phyloP scores from a whole-genome alignment of 1,284 basidiomycete genomes.

The Vanrija sp. region DNA sequence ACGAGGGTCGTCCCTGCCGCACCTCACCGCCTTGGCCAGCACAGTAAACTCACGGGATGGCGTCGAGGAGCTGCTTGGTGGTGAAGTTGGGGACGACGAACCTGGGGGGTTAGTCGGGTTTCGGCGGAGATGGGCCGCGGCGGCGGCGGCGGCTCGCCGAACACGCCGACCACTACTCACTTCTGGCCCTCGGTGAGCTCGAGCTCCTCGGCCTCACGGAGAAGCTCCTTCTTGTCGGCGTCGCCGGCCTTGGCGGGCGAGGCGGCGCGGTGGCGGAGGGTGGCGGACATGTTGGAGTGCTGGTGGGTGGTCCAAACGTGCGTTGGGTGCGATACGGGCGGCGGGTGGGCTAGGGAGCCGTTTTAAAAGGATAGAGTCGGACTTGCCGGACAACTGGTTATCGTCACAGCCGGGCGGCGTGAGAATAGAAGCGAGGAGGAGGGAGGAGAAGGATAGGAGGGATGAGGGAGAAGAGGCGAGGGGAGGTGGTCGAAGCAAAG shows the following conservation, averaged over 20 bases:
- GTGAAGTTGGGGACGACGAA: constrained; percentile 49
- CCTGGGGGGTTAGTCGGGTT: constrained; percentile 15
- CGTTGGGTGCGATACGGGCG: neutral
- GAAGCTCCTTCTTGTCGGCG: constrained; percentile 39
- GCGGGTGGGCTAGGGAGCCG: neutral
- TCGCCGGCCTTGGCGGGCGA: constrained; percentile 29
- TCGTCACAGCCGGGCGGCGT: neutral
- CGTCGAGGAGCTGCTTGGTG: constrained; percentile 61
- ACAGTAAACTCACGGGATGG: constrained; percentile 66
- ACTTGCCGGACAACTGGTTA: too few relatives aligned
- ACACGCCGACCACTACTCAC: constrained; percentile 20
- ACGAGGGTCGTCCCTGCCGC: too few relatives aligned
- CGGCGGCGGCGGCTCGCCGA: neutral
- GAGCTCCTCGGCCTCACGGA: constrained; percentile 43
- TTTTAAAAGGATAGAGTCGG: too few relatives aligned
- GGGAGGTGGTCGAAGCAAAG: neutral
- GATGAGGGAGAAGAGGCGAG: neutral
- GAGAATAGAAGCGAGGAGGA: neutral
- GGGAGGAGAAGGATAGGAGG: constrained; percentile 2
- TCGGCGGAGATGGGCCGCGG: neutral
- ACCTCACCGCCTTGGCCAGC: neutral
- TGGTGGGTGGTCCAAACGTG: neutral
- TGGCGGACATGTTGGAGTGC: constrained; percentile 36
- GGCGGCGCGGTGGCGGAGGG: constrained; percentile 40
- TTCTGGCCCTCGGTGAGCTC: constrained; percentile 44